Evolutionary conservation across 331 rosid species (phyloP).

Genomic region (Cydonia oblonga): DNA sequence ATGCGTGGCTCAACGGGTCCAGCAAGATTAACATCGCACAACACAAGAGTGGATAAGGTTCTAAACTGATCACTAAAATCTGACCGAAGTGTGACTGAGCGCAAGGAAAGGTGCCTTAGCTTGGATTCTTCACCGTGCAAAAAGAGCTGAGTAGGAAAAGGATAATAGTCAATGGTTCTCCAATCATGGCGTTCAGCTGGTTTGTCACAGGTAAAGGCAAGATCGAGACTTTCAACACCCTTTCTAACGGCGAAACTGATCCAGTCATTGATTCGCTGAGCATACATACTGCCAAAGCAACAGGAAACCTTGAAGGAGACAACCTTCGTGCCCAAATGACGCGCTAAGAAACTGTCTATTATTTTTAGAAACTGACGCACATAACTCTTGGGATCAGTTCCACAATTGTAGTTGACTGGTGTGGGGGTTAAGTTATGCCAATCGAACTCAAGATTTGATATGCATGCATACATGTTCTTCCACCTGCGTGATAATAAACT

Average conservation of each 20-base stretch:
- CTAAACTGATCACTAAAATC: constrained; percentile 2
- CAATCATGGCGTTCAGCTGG: not conserved
- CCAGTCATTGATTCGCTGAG: not conserved
- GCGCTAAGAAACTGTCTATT: not conserved
- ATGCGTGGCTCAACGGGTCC: not conserved
- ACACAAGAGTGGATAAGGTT: not conserved
- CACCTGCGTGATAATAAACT: constrained; percentile 1
- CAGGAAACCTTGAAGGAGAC: constrained; percentile 2
- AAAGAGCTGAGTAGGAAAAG: not conserved
- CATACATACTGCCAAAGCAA: not conserved
- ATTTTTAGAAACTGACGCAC: not conserved
- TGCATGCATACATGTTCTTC: not conserved
- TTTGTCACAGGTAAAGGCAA: not conserved
- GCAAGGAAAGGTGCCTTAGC: not conserved
- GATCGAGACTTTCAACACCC: not conserved
- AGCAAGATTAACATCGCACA: not conserved
- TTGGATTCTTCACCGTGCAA: not conserved
- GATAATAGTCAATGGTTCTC: not conserved
- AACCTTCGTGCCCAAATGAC: not conserved
- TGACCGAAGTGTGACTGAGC: not conserved
- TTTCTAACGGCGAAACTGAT: not conserved
- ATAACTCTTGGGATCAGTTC: not conserved
- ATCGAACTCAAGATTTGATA: not conserved
- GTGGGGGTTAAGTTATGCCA: not conserved
- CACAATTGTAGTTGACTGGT: not conserved